Conservation (phyloP, 129 eudicot genomes). For the Flaveria bidentis region DNA sequence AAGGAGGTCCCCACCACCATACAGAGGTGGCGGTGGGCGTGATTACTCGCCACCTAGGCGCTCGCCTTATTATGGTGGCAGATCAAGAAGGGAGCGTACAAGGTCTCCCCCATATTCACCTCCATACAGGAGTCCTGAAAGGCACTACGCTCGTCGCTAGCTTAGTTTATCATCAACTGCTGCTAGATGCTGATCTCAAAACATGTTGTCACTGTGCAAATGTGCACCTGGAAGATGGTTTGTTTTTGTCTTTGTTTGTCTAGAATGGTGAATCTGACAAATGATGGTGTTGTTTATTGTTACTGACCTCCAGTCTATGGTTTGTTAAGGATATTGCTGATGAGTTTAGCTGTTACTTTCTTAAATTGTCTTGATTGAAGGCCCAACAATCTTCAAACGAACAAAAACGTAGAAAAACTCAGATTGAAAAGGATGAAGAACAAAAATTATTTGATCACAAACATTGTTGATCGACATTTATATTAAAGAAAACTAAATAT, state of each 20-base stretch:
- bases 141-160: constrained; percentile 79
- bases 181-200: constrained; percentile 13
- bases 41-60: constrained; percentile 76
- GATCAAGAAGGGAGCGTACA: constrained; percentile 85
- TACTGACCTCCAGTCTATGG: constrained; percentile 7
- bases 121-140: constrained; percentile 65
- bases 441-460: too few relatives aligned
- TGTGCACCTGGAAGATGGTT: constrained; percentile 7
- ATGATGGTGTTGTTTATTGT: constrained; percentile 10
- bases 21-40: constrained; percentile 66
- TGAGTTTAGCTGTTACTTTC: background rate
- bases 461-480: too few relatives aligned
- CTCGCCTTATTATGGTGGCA: constrained; percentile 69
- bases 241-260: background rate
- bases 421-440: too few relatives aligned
- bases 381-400: too few relatives aligned
- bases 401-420: too few relatives aligned
- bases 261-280: constrained; percentile 5
- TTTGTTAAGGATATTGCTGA: constrained; percentile 5
- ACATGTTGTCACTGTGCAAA: constrained; percentile 20
- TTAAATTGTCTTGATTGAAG: background rate
- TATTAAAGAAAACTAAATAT: too few relatives aligned
- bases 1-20: constrained; percentile 71
- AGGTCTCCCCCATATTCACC: constrained; percentile 76
- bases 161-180: constrained; percentile 18